These are phyloP conservation scores for Nyctanthes arbortristis DNA, from an alignment of 257 asterid species.

Conservation along the genomic window DNA sequence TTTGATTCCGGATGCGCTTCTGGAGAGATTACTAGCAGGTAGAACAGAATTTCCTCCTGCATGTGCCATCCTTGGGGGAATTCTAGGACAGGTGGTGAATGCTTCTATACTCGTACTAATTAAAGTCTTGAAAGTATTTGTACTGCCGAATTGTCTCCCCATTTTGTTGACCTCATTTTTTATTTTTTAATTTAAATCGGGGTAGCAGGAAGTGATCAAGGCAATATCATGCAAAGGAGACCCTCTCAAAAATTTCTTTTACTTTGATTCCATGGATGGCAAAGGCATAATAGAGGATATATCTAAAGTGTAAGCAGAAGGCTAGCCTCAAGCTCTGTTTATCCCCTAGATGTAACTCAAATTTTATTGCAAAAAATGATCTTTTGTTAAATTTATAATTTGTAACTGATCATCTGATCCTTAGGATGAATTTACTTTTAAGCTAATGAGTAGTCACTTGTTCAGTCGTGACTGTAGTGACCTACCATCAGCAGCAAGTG, in stretches of 20 bases:
- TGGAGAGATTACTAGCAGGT: constrained; percentile 68
- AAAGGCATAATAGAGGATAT: constrained; percentile 86
- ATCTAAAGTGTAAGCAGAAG: constrained; percentile 31
- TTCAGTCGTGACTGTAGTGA: neutral
- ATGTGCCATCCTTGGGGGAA: constrained; percentile 87
- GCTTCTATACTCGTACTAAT: neutral
- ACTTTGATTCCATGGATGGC: constrained; percentile 81
- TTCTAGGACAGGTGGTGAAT: constrained; percentile 97
- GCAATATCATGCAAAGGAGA: constrained; percentile 97
- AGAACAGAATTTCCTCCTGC: constrained; percentile 87
- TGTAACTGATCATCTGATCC: no score
- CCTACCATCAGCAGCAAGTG: no score
- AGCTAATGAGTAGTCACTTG: constrained; percentile 4
- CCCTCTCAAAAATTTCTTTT: constrained; percentile 90
- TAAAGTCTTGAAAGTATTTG: neutral
- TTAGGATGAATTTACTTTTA: neutral
- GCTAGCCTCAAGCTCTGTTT: neutral
- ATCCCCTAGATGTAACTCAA: neutral
- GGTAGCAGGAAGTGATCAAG: constrained; percentile 82
- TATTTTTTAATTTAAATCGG: constrained; percentile 10
- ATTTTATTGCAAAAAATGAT: neutral
- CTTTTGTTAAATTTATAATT: neutral
- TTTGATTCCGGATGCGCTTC: constrained; percentile 75
- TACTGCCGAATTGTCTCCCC: neutral
- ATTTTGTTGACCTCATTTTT: neutral